Evolutionary conservation across 768 basidiomycete genomes (phyloP), one percentile per base, ranked within the genome.

Genomic region (Mycena chlorophos): DNA sequence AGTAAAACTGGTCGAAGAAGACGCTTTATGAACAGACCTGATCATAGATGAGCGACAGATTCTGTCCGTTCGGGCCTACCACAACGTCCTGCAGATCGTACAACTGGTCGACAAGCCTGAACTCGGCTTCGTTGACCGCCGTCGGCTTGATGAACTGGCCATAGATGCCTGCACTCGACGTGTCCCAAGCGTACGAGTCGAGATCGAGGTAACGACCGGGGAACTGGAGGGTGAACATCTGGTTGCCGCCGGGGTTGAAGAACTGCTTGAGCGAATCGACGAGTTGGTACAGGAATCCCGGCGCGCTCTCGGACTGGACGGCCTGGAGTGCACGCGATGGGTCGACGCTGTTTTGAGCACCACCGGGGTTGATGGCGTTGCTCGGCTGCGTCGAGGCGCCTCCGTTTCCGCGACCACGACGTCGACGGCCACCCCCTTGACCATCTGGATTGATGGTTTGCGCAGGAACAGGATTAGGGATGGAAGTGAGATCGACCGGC

Each of bases 71-170:
- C 20, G 66, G 65, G 14, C 67, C 68, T 0, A 37, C 61, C 4
- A 69, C 63, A 23, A 65, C 61, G 5, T 54, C 42, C 4, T 53
- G 56, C 13, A 66, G 42, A 47, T 69, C 66, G 51, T 65, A 68
- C 3, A 69, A 56, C 52, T 69, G 65, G 42, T 69, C 68, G 2
- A 65, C 65, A 13, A 69, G 63, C 4, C 66, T 50, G 46, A 69
- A 69, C 40, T 69, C 68, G 40, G 63, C 58, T 52, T 69, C 66
- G 52, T 66, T 69, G 28, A 69, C 68, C 1, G 56, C 65, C 1
- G 62, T 63, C 2, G 68, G 68, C 52, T 69, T 69, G 49, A 66
- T 48, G 54, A 69, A 67, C 40, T 65, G 66, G 8, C 66, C 66
- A 53, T 69, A 69, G n/a, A 65, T 58, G 1, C 68, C 68, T 4